phyloP scores from a whole-genome alignment of 108 stramenopile species.

The Aureococcus anophagefferens region DNA sequence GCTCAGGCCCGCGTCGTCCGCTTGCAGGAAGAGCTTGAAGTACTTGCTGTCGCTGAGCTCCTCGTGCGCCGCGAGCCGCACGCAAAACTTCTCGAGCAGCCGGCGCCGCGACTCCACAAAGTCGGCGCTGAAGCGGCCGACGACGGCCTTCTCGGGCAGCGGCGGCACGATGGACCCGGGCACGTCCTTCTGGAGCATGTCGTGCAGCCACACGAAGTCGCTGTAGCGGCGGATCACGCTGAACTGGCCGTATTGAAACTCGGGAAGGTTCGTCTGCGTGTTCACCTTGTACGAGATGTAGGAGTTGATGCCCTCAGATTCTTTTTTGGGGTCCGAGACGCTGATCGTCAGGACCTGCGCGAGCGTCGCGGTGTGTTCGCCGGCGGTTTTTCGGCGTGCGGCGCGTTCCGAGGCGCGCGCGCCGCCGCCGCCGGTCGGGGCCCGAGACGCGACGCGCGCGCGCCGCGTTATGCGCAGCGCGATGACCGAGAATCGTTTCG shows the following conservation, averaged over 20 bases:
- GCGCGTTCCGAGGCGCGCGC: too few species aligned
- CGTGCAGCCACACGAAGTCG: conserved; percentile 91
- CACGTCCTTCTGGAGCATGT: conserved; percentile 67
- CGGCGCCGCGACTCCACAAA: conserved; percentile 75
- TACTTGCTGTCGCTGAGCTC: conserved; percentile 65
- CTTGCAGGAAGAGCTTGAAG: conserved; percentile 75
- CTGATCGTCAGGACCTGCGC: conserved; percentile 10
- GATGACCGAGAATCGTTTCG: too few species aligned
- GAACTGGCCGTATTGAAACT: conserved; percentile 28
- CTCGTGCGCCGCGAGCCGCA: conserved; percentile 73
- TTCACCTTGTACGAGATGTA: conserved; percentile 40
- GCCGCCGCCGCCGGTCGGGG: too few species aligned
- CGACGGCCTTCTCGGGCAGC: conserved; percentile 88
- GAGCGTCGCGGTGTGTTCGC: too few species aligned
- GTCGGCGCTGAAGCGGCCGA: conserved; percentile 72
- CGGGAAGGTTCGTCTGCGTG: not conserved
- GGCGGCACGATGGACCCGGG: conserved; percentile 91
- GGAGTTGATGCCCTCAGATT: conserved; percentile 37
- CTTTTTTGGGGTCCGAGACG: conserved; percentile 37
- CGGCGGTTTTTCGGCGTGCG: too few species aligned
- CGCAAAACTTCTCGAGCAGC: conserved; percentile 71
- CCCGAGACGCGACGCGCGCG: too few species aligned
- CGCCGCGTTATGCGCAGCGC: too few species aligned
- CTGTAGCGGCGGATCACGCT: conserved; percentile 80
- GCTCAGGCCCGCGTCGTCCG: conserved; percentile 78